Base-by-base conservation (phyloP, 768 basidiomycete genomes). In the Nidula microcarpa region DNA sequence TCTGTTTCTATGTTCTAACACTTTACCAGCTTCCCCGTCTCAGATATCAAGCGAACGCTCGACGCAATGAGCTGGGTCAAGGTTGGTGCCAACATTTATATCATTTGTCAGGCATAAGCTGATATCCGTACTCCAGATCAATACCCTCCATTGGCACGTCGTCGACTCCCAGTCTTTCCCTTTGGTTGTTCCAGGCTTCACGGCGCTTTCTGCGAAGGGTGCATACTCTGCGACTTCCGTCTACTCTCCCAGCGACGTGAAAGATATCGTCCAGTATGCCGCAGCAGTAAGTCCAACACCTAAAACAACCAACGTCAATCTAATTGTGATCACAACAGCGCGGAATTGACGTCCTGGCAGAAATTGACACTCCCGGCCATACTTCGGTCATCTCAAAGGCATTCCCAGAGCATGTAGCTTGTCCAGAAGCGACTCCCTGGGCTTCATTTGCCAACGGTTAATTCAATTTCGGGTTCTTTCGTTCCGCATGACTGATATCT, bases 281-380 rank as follows among this genome's bases (percentile, higher is more conserved):
- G 85, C 73, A 7, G 72, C 73, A 41, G 89, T 89, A 55, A 53
- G 84, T 74, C 73, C 33, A n/a, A n/a, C n/a, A n/a, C n/a, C n/a
- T n/a, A n/a, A n/a, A n/a, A n/a, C n/a, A 44, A 34, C 43, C n/a
- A n/a, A n/a, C 14, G 53, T 23, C 0, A 13, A 9, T 9, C 9
- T 30, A 51, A 11, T 46, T 8, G 4, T 35, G 23, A n/a, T 30
- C 35, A 7, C 18, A 7, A 45, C 49, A 85, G 86, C 78, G 79
- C 30, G 91, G 90, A 6, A 85, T 93, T 33, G 88, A 91, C 47
- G 80, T 91, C 2, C 59, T 91, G 30, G 76, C 66, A 81, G 91
- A 93, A 73, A 80, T 94, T 49, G 93, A 93, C 63, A 88, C 81
- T 1, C 92, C 92, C 0, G 93, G 91, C 0, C 93, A 94, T 65